Conservation (phyloP, 805 yeast genomes). For the Metschnikowia noctiluminum region DNA sequence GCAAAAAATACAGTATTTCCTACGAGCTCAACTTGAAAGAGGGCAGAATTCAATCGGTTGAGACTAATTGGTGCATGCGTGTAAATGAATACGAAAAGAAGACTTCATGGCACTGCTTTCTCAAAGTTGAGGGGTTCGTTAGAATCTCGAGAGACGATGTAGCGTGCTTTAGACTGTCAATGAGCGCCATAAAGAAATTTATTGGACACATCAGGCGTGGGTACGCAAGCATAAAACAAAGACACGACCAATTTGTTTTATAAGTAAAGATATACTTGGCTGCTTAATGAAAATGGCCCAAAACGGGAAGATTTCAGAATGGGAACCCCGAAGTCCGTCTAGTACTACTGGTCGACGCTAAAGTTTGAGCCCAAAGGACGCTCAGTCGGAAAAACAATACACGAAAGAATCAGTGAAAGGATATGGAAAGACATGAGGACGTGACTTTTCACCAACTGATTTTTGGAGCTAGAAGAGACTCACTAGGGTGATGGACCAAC, state of each 20-base stretch:
- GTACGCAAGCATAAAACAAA: constrained; percentile 1
- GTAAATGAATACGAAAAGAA: constrained; percentile 4
- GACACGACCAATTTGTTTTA: background rate
- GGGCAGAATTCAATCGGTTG: background rate
- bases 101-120: background rate
- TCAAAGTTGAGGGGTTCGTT: background rate
- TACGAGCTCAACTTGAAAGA: background rate
- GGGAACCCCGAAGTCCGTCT: too few species aligned
- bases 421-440: too few species aligned
- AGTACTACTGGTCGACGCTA: too few species aligned
- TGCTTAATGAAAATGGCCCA: too few species aligned
- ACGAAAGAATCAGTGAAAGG: too few species aligned
- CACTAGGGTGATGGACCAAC: too few species aligned
- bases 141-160: constrained; percentile 3
- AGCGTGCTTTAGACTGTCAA: constrained; percentile 1
- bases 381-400: too few species aligned
- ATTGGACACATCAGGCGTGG: background rate
- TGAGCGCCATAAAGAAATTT: background rate
- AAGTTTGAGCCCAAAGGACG: too few species aligned
- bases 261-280: too few species aligned
- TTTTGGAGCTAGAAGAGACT: too few species aligned
- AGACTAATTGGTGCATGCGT: constrained; percentile 1
- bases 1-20: background rate
- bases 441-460: too few species aligned
- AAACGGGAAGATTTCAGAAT: too few species aligned